phyloP scores from a whole-genome alignment of 108 stramenopile species.

The Cylindrotheca closterium region DNA sequence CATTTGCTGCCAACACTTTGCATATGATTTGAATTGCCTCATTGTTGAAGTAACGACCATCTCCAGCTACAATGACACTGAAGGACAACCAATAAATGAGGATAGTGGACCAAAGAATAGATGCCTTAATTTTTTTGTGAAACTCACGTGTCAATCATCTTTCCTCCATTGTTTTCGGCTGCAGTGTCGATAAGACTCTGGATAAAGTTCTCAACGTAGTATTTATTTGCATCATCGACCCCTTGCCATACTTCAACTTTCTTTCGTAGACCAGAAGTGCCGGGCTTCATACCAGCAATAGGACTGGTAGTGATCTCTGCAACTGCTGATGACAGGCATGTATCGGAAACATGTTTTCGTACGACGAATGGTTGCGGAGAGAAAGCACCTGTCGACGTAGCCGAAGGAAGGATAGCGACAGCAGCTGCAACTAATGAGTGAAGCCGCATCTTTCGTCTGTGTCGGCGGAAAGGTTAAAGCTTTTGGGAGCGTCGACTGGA shows the following conservation, averaged over 20 bases:
- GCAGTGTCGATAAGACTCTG: slow-evolving; percentile 92
- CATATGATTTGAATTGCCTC: slow-evolving; percentile 95
- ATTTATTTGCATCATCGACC: slow-evolving; percentile 32
- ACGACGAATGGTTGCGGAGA: slow-evolving; percentile 17
- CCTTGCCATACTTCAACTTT: slow-evolving; percentile 90
- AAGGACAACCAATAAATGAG: not conserved
- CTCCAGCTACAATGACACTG: slow-evolving; percentile 84
- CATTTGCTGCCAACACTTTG: slow-evolving; percentile 88
- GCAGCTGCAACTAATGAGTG: slow-evolving; percentile 13
- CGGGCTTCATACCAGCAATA: slow-evolving; percentile 84
- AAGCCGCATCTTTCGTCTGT: slow-evolving; percentile 18
- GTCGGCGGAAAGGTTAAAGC: too few relatives aligned
- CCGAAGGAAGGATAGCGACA: slow-evolving; percentile 15
- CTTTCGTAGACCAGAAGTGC: slow-evolving; percentile 97
- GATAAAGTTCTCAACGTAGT: slow-evolving; percentile 98
- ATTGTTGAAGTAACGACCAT: slow-evolving; percentile 92
- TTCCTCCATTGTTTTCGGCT: slow-evolving; percentile 63
- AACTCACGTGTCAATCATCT: slow-evolving; percentile 85
- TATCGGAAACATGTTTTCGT: not conserved
- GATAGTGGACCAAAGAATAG: not conserved
- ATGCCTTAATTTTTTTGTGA: not conserved
- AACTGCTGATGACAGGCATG: slow-evolving; percentile 10
- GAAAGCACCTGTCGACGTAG: slow-evolving; percentile 32
- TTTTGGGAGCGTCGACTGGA: too few relatives aligned
- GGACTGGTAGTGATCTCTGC: slow-evolving; percentile 62